Conservation (phyloP, 2,329 filamentous ascomycete species). For the Pleomassaria siparia region DNA sequence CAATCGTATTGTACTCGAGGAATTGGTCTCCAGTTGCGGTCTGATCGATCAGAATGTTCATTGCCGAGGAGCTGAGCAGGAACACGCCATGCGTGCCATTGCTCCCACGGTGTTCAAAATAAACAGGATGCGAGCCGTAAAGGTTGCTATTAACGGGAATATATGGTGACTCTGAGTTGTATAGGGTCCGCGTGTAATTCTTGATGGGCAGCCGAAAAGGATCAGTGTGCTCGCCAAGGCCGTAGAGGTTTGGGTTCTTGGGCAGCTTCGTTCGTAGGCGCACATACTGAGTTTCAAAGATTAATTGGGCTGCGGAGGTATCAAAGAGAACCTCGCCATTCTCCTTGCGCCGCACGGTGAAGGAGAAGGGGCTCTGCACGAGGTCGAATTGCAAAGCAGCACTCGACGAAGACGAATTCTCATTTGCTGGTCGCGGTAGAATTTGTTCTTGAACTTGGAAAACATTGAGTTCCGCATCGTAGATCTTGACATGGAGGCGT, state of each 20-base stretch:
- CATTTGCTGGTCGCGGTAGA: conserved; percentile 60
- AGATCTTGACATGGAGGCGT: conserved; percentile 74
- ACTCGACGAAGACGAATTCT: conserved; percentile 31
- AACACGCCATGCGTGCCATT: conserved; percentile 32
- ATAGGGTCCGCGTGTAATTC: conserved; percentile 68
- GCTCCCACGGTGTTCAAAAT: conserved; percentile 66
- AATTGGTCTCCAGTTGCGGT: conserved; percentile 62
- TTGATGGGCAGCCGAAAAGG: conserved; percentile 66
- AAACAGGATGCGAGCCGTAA: conserved; percentile 71
- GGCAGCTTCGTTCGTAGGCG: conserved; percentile 72
- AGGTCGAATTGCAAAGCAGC: conserved; percentile 58
- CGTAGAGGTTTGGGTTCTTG: conserved; percentile 70
- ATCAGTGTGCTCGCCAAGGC: conserved; percentile 76
- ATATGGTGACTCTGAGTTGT: conserved; percentile 66
- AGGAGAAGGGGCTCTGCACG: conserved; percentile 64
- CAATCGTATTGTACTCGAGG: conserved; percentile 77
- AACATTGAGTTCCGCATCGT: conserved; percentile 67
- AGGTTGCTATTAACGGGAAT: conserved; percentile 64
- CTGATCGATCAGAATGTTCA: conserved; percentile 72
- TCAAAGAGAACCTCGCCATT: conserved; percentile 67
- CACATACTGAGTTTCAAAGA: conserved; percentile 80
- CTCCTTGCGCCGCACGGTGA: conserved; percentile 61
- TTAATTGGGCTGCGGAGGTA: conserved; percentile 64
- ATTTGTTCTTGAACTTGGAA: conserved; percentile 75
- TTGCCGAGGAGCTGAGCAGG: conserved; percentile 39